phyloP scores from a whole-genome alignment of 1,284 basidiomycete species.

The Puccinia horiana region DNA sequence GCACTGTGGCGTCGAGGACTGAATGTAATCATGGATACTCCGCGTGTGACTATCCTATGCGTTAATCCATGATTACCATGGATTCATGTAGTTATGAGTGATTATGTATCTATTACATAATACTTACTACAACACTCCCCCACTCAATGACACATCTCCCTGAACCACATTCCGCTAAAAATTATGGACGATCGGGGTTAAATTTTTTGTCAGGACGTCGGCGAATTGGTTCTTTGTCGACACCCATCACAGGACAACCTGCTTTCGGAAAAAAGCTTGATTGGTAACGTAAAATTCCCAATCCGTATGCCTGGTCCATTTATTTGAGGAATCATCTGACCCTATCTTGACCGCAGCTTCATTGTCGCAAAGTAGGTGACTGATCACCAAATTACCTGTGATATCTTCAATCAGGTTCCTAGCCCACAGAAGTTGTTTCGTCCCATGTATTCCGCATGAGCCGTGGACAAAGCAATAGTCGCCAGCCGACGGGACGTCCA shows the following conservation, averaged over 20 bases:
- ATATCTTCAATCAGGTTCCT: too few species aligned
- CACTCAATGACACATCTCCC: neutral
- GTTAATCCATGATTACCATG: too few species aligned
- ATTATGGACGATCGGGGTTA: neutral
- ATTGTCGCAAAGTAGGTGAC: constrained; percentile 9
- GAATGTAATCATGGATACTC: too few species aligned
- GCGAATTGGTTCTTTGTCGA: neutral
- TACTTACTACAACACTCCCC: constrained; percentile 1
- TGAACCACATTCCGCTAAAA: neutral
- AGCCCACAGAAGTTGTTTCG: neutral
- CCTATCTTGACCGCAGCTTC: neutral
- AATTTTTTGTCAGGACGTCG: constrained; percentile 30
- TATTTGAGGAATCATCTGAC: neutral
- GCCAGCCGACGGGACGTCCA: constrained; percentile 24
- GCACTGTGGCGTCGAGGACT: too few species aligned
- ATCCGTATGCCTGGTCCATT: neutral
- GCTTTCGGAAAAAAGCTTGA: neutral
- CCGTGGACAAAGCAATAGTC: constrained; percentile 3
- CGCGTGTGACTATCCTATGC: too few species aligned
- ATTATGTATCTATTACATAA: neutral
- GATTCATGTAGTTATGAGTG: neutral
- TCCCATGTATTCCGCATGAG: constrained; percentile 25
- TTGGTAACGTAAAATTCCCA: constrained; percentile 18
- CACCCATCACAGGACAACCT: neutral
- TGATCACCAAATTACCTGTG: too few species aligned